Evolutionary conservation across 345 rosid species (phyloP), one percentile per base, ranked within the genome.

Genomic region (Populus euphratica): DNA sequence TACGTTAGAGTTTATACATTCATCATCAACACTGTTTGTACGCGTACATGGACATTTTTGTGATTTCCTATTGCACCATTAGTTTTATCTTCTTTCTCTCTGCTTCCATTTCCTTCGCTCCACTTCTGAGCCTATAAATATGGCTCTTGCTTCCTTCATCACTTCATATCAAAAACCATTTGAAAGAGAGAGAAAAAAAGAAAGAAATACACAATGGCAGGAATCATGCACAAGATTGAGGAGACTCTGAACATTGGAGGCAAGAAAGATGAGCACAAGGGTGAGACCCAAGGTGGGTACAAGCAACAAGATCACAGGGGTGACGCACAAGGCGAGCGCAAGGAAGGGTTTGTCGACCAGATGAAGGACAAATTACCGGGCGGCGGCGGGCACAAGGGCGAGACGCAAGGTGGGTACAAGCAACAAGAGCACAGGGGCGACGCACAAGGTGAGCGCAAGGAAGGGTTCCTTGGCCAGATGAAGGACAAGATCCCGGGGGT

Each of bases 231-330:
- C 82, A 92, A 92, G 85, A 88, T 92, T 67, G 90, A 75, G 18
- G 96, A 88, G 75, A 84, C 91, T 41, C 94, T 91, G 56, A 88
- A 87, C 80, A 80, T 88, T 20, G 96, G 96, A 81, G 93, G 93
- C 47, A 80, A 81, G 76, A 87, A 88, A 82, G 83, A 86, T 72
- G 88, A 83, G 13, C 13, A 0, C 27, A 61, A 74, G 21, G 73
- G 64, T 5, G 73, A 36, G 39, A 16, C 41, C 23, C 1, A 3
- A 0, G 50, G 3, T 0, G 33, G 33, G 5, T 33, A 25, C 8
- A 85, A 83, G 35, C 78, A 78, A 63, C 73, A 82, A 36, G 44
- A 6, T 0, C 54, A 78, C 6, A 25, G 76, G 17, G 62, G 64
- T 23, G 29, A 21, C 75, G 84, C 87, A 81, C 44, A 44, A 1